phyloP scores from a whole-genome alignment of 2,329 filamentous ascomycete genomes.

The Ilyonectria mors-panacis region DNA sequence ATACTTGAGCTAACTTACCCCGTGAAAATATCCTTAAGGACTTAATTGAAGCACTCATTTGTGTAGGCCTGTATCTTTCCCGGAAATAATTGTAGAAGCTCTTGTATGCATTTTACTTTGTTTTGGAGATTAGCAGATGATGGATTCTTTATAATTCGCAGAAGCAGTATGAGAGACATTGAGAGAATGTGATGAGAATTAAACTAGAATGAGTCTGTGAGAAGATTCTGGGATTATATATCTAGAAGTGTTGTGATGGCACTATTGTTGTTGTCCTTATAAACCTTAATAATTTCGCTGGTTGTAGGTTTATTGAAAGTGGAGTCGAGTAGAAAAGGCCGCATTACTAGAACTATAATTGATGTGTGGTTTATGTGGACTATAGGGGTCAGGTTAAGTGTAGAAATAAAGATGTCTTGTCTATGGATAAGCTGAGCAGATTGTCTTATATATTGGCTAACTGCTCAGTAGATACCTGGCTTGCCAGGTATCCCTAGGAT shows the following conservation, averaged over 20 bases:
- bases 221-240: not conserved
- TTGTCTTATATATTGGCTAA: too few species aligned
- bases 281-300: not conserved
- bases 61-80: conserved; percentile 1
- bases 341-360: too few species aligned
- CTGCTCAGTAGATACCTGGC: too few species aligned
- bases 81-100: not conserved
- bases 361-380: too few species aligned
- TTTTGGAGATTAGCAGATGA: not conserved
- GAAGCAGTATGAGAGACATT: not conserved
- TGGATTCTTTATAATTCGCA: not conserved
- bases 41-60: not conserved
- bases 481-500: too few species aligned
- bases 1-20: not conserved
- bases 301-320: not conserved
- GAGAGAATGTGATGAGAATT: conserved; percentile 8
- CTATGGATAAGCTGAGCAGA: too few species aligned
- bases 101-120: not conserved
- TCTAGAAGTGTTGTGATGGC: not conserved
- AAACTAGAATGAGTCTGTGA: not conserved
- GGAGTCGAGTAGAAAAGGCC: not conserved
- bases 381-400: too few species aligned
- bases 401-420: too few species aligned
- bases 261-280: not conserved
- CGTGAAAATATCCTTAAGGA: not conserved